Evolutionary conservation across 768 basidiomycete genomes (phyloP), one percentile per base, ranked within the genome.

Genomic region (Leucosporidium yakuticum): DNA sequence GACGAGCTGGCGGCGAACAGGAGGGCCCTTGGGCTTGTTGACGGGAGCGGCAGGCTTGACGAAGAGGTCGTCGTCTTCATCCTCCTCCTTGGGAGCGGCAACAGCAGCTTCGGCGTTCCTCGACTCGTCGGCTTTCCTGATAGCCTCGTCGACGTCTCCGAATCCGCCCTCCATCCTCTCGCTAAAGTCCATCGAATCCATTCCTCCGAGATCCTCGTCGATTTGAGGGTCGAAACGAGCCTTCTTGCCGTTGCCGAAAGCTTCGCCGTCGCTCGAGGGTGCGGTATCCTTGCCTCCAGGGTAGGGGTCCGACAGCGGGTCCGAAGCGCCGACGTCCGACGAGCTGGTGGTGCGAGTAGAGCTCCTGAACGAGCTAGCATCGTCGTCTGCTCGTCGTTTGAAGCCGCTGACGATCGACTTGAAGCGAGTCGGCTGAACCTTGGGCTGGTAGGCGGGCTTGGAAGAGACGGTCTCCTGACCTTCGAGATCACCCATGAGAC

Each of bases 401-500:
- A 58, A 63, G 23, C 51, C 25, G 2, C 21, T 47, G 4, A 34
- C 59, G 39, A 21, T 9, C 60, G 60, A 32, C 60, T 49, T 58
- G 47, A 29, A 20, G 31, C 32, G 48, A n/a, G 11, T 60, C 27
- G 59, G 44, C 29, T 25, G 59, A 50, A 12, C 8, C 23, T 54
- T 25, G 53, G 53, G 39, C 23, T 19, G 25, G 39, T 47, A 32
- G 27, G 27, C 21, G 11, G 62, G 48, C 62, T 25, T 36, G 5
- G 64, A 60, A n/a, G 65, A 47, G 47, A 64, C 60, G 19, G 59
- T 59, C n/a, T 65, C 65, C 32, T 73, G 29, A 19, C 74, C 78
- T 68, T 90, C 90, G 78, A 95, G 84, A 27, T 81, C 84, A 14
- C 86, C 88, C 15, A 99, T 80, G 1, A 99, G 79, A 48, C 83